Conservation (phyloP, 2,329 filamentous ascomycete species). For the Pestalotiopsis sp. region DNA sequence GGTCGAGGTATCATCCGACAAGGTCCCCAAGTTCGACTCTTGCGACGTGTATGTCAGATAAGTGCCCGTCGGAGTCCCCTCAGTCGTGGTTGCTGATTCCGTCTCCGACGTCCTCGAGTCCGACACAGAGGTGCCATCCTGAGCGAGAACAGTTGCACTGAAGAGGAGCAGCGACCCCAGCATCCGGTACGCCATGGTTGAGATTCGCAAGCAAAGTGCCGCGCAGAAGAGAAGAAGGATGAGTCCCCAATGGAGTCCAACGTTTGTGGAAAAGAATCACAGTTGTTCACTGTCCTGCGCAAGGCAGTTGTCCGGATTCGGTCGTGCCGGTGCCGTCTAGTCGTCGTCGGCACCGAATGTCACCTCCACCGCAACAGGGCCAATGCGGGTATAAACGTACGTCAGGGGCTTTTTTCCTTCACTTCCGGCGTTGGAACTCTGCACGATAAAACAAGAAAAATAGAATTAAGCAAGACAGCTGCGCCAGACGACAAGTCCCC, state of each 20-base stretch:
- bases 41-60: slow-evolving; percentile 47
- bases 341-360: neutral
- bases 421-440: neutral
- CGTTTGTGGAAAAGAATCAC: neutral
- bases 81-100: slow-evolving; percentile 28
- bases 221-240: neutral
- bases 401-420: neutral
- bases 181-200: slow-evolving; percentile 23
- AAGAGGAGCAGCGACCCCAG: slow-evolving; percentile 25
- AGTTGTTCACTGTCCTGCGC: neutral
- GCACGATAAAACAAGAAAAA: neutral
- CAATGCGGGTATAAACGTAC: neutral
- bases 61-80: slow-evolving; percentile 44
- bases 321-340: neutral
- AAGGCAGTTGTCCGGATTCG: neutral
- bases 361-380: neutral
- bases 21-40: slow-evolving; percentile 35
- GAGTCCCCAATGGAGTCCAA: neutral
- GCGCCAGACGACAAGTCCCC: neutral
- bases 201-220: neutral
- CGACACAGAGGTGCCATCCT: slow-evolving; percentile 34
- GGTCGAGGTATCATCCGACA: slow-evolving; percentile 28
- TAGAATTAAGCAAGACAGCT: neutral
- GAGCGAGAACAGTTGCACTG: slow-evolving; percentile 23
- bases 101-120: slow-evolving; percentile 38